Evolutionary conservation across 1,139 yeast species (phyloP), one percentile per base, ranked within the genome.

Genomic region (Geotrichum aggregatum): DNA sequence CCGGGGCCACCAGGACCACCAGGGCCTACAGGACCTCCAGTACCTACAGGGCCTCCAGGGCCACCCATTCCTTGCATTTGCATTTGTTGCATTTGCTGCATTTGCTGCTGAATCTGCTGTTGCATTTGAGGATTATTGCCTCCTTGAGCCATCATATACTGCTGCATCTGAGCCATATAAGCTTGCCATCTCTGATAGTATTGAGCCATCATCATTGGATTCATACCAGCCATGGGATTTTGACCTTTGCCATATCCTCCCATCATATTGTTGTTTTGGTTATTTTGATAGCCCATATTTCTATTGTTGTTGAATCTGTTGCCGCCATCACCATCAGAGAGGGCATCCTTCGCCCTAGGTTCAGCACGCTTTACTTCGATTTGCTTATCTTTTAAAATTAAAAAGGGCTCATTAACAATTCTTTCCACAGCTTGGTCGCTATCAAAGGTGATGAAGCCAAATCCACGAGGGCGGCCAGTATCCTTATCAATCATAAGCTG

Each of bases 351-450:
- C 6, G 56, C 48, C 45, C 98, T 80, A 58, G 98, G 98, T 67
- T 91, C 97, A n/a, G 99, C 99, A 63, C 96, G 81, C 71, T 92
- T 92, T 56, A 92, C 96, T 71, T 92, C 98, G 80, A 92, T 88
- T 46, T 88, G 82, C 69, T 85, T 87, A 50, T 95, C 96, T 67
- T 89, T 89, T 60, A 89, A 82, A 54, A 84, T 82, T 59, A 89
- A 78, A 65, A 82, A 87, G 71, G 87, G 86, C 68, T 84, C 85
- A 54, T 83, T 87, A 56, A 95, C 85, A 55, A 89, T 96, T 63
- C 84, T 78, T 65, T 92, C 98, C 44, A 92, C 98, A 11, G 98
- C 98, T 50, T 85, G 92, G 34, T 96, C 96, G 26, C 95, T 82
- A 65, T 92, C 98, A 69, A 86, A 92, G 8, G 99, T 92, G 59